Base-by-base conservation (phyloP, 202 grass and related monocot species). In the Alloteropsis angusta region DNA sequence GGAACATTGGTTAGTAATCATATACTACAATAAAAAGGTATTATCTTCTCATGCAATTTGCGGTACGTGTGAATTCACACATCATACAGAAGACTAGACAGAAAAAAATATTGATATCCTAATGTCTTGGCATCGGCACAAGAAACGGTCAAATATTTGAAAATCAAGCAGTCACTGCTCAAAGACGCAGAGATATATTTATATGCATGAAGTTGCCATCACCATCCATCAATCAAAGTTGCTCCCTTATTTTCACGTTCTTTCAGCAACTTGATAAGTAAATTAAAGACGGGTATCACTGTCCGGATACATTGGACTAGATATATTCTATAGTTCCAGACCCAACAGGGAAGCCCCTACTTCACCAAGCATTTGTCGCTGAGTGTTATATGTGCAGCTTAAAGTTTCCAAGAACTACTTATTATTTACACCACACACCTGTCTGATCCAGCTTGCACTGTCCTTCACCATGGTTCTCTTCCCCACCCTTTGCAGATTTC, bases 241-340 rank as follows among this genome's bases (percentile, higher is more conserved):
- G 52, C 58, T 13, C n/a, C 5, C 28, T 58, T 34, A 26, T 34
- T 25, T 57, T 37, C 39, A 69, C 64, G 16, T 22, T 72, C 16
- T 37, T 48, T 57, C 9, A 30, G 35, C 35, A 74, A 71, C 46
- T 71, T 78, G 74, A 55, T 60, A 19, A 44, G 54, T 71, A 77
- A 70, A 60, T 77, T 69, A 60, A 45, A 21, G 41, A 21, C 60
- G 36, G 47, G 4, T 42, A 73, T 64, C 44, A 64, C 35, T 72
- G 7, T 61, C 66, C 50, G 25, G 4, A 11, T 10, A 25, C 6
- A 48, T n/a, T 15, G 28, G 11, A 54, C 14, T n/a, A 54, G 1
- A 57, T 55, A 2, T 43, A 16, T 68, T 68, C 5, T 25, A 8
- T 32, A 9, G 23, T 69, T 69, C 23, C 66, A 4, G 7, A 28